A percentile compares a stretch with the other conserved stretches of the same genome.
Conservation (phyloP, 768 basidiomycete genomes). For the Leccinum olivaceopallidum region DNA sequence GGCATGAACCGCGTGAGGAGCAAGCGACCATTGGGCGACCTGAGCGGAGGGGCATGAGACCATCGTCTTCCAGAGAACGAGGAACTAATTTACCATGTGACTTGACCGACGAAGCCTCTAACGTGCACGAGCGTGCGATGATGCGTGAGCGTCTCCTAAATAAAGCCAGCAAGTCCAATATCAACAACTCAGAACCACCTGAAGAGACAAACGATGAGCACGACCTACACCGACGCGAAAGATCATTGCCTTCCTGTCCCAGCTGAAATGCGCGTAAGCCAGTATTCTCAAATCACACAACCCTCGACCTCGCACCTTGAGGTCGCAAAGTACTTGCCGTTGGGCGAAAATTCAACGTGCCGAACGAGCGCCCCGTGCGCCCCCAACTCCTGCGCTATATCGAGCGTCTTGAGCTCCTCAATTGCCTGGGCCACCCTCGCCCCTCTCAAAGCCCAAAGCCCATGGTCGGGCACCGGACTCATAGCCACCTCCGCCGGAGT, state of each 20-base stretch:
- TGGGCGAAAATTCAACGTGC: constrained; percentile 57
- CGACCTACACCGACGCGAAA: constrained; percentile 45
- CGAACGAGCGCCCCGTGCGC: constrained; percentile 52
- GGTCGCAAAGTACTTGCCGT: constrained; percentile 54
- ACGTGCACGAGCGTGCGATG: constrained; percentile 51
- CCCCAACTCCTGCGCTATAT: constrained; percentile 38
- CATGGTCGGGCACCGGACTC: constrained; percentile 23
- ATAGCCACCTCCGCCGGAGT: constrained; percentile 1
- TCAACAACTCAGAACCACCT: neutral
- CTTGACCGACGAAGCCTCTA: constrained; percentile 52
- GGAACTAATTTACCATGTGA: constrained; percentile 41
- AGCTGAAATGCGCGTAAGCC: constrained; percentile 31
- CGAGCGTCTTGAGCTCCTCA: constrained; percentile 41
- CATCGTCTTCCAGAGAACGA: neutral
- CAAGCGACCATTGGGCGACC: constrained; percentile 48
- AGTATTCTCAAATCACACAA: neutral
- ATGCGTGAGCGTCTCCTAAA: constrained; percentile 40
- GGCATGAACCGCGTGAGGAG: constrained; percentile 46
- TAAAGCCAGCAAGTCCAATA: neutral
- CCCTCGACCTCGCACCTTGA: constrained; percentile 39
- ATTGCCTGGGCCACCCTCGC: constrained; percentile 40
- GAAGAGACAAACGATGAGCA: neutral
- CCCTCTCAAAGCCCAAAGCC: constrained; percentile 30
- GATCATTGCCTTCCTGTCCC: constrained; percentile 50
- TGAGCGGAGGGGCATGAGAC: constrained; percentile 10